Evolutionary conservation across 2,329 filamentous ascomycete species (phyloP).

Genomic region (Microascus cirrosus): DNA sequence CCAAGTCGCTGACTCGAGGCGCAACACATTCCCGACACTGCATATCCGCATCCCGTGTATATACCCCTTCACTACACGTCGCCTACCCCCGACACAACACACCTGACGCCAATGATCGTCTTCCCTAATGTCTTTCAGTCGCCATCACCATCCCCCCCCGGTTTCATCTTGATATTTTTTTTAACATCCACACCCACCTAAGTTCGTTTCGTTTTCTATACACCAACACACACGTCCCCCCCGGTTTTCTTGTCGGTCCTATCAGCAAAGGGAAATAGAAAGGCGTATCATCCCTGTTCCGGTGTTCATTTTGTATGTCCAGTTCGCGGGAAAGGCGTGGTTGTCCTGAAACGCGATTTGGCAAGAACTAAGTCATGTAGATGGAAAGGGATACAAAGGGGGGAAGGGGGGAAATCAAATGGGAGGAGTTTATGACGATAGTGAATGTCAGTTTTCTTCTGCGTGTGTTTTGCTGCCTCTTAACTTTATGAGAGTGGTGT

Average conservation of each 20-base stretch:
- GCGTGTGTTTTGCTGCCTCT: not conserved
- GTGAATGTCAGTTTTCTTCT: not conserved
- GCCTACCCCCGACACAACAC: conserved; percentile 4
- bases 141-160: not conserved
- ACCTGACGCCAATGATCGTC: conserved; percentile 6
- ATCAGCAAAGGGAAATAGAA: not conserved
- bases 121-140: conserved; percentile 5
- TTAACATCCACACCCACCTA: not conserved
- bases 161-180: not conserved
- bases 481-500: no score
- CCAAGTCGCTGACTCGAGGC: not conserved
- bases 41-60: not conserved
- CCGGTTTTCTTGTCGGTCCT: not conserved
- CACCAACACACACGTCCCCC: not conserved
- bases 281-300: not conserved
- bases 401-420: not conserved
- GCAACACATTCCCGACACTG: not conserved
- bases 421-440: not conserved
- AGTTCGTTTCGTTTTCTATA: not conserved
- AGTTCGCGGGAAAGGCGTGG: not conserved
- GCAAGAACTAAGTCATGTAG: not conserved
- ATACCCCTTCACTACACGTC: conserved; percentile 5
- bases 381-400: not conserved
- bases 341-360: not conserved
- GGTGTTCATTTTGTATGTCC: not conserved